Evolutionary conservation across 2,329 filamentous ascomycete genomes (phyloP).

Genomic region (Phyllosticta capitalensis): DNA sequence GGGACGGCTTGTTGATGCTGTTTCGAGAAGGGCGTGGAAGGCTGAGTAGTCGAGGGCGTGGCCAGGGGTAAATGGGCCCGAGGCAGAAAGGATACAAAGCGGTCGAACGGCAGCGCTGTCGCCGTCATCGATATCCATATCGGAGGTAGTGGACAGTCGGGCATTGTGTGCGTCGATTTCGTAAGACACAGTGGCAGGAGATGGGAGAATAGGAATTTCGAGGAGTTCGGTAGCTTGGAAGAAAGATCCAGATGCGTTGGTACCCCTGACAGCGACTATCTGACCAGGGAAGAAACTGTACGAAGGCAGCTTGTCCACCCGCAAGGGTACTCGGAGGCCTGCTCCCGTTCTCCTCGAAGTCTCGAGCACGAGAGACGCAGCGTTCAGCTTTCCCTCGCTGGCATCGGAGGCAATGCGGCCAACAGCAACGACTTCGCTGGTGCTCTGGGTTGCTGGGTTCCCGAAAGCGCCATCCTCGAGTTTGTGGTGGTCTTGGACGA

Average conservation of each 20-base stretch:
- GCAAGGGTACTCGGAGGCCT: conserved; percentile 71
- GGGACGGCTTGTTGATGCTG: conserved; percentile 62
- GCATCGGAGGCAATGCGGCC: conserved; percentile 87
- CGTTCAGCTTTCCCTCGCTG: conserved; percentile 75
- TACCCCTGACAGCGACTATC: conserved; percentile 77
- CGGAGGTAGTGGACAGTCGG: conserved; percentile 50
- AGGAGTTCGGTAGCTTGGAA: conserved; percentile 75
- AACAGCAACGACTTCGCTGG: conserved; percentile 78
- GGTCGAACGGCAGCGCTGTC: conserved; percentile 49
- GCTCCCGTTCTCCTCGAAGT: conserved; percentile 76
- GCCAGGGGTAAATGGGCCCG: conserved; percentile 86
- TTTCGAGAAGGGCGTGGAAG: conserved; percentile 68
- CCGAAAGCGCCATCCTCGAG: conserved; percentile 76
- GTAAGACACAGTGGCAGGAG: conserved; percentile 58
- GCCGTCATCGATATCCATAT: conserved; percentile 16
- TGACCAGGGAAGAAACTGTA: conserved; percentile 93
- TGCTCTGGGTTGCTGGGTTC: conserved; percentile 76
- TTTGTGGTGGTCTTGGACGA: conserved; percentile 64
- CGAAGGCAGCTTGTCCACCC: conserved; percentile 56
- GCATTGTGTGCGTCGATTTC: conserved; percentile 60
- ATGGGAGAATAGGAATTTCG: conserved; percentile 62
- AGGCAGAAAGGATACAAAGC: conserved; percentile 65
- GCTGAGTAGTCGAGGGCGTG: conserved; percentile 88
- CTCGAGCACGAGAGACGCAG: conserved; percentile 77
- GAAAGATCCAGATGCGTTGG: conserved; percentile 74